These are phyloP conservation scores for Phlebiopsis flavidoalba DNA, from an alignment of 768 basidiomycete species.

Conservation along the genomic window DNA sequence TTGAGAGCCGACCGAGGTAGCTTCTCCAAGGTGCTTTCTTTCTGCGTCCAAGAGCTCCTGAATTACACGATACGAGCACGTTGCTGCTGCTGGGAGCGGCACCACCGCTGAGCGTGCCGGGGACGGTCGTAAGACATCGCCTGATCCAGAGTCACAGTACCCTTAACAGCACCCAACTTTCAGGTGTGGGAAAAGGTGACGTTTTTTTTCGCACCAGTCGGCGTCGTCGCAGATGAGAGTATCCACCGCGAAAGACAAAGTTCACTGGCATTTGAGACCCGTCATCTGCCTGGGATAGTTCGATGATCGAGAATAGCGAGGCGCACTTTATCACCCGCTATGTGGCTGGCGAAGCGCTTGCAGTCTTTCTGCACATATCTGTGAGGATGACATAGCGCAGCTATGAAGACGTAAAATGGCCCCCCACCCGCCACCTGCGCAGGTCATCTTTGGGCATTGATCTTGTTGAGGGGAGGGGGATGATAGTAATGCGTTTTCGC, in stretches of 20 bases:
- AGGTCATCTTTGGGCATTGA: conserved; percentile 52
- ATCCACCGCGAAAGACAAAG: conserved; percentile 91
- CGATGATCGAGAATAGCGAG: conserved; percentile 87
- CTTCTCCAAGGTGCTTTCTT: conserved; percentile 45
- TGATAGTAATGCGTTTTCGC: conserved; percentile 86
- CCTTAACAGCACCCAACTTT: conserved; percentile 63
- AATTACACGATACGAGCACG: conserved; percentile 71
- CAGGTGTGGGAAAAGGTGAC: conserved; percentile 80
- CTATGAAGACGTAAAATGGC: conserved; percentile 5
- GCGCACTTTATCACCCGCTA: conserved; percentile 78
- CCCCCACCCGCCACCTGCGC: too few relatives aligned
- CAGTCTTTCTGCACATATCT: conserved; percentile 58
- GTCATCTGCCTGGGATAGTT: conserved; percentile 72
- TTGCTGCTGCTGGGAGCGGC: conserved; percentile 74
- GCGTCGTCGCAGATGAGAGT: conserved; percentile 90
- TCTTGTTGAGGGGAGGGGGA: conserved; percentile 90
- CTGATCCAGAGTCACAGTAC: conserved; percentile 90
- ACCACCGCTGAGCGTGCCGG: conserved; percentile 89
- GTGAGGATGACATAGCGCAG: background rate
- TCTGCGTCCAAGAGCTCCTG: conserved; percentile 78
- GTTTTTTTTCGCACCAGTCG: conserved; percentile 76
- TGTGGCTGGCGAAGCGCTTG: conserved; percentile 57
- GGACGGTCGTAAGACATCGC: conserved; percentile 95
- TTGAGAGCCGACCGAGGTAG: conserved; percentile 39
- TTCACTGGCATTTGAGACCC: conserved; percentile 86